Percentiles rank a stretch among this genome's conserved stretches.
Evolutionary conservation across 192 early-diverging fungal species (phyloP).

Genomic region (Gonapodya sp.): DNA sequence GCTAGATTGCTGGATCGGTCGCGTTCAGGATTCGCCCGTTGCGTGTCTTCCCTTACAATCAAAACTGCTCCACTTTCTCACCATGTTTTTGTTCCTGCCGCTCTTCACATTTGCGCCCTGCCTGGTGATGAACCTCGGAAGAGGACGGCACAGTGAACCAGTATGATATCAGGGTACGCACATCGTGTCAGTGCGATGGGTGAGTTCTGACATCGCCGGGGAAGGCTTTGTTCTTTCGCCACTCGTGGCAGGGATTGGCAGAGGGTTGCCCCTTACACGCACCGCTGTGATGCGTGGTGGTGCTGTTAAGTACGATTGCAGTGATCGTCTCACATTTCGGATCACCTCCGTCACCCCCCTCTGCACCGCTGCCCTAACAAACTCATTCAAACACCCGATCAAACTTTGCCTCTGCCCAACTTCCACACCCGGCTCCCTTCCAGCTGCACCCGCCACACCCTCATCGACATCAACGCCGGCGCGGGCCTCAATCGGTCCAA

Average conservation of each 20-base stretch:
- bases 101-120: too few species aligned
- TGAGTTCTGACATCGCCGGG: not conserved
- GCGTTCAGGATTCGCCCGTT: not conserved
- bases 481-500: not conserved
- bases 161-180: constrained; percentile 30
- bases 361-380: not conserved
- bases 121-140: too few species aligned
- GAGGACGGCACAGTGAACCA: constrained; percentile 35
- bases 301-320: not conserved
- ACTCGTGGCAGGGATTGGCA: not conserved
- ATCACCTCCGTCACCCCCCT: not conserved
- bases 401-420: too few species aligned
- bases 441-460: constrained; percentile 23
- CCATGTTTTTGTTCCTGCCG: not conserved
- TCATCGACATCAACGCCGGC: constrained; percentile 28
- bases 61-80: not conserved
- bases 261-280: too few species aligned
- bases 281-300: too few species aligned
- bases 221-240: not conserved
- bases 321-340: not conserved
- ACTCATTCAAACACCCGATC: too few species aligned
- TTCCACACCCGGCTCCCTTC: not conserved
- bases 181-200: constrained; percentile 23
- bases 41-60: not conserved
- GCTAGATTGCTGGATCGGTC: not conserved